phyloP scores from a whole-genome alignment of 805 yeast species.

The Candida krabiensis region DNA sequence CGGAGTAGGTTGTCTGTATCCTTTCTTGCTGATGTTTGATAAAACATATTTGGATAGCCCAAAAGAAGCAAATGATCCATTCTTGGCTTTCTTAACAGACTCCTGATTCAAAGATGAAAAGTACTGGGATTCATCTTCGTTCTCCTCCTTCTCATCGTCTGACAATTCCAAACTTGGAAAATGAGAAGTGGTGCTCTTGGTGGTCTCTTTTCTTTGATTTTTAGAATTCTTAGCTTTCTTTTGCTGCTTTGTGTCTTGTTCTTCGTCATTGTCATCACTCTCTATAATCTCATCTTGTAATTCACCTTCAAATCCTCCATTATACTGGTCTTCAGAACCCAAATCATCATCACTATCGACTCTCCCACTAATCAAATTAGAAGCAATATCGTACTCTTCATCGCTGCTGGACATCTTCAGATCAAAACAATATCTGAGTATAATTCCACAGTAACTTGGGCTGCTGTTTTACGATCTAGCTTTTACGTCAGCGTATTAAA shows the following conservation, averaged over 20 bases:
- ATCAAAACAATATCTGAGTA: no score
- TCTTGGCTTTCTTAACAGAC: conserved; percentile 57
- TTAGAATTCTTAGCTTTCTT: conserved; percentile 27
- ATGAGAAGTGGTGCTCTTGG: conserved; percentile 7
- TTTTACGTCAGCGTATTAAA: no score
- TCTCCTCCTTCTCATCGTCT: conserved; percentile 42
- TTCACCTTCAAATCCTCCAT: conserved; percentile 30
- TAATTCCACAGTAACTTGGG: no score
- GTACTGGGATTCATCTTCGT: conserved; percentile 39
- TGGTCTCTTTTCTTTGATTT: conserved; percentile 16
- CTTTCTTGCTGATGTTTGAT: conserved; percentile 74
- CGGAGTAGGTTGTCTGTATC: conserved; percentile 95
- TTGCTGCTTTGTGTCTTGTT: conserved; percentile 30
- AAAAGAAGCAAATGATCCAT: conserved; percentile 86
- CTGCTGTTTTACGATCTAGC: no score
- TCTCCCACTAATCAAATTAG: conserved; percentile 50
- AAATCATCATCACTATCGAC: conserved; percentile 17
- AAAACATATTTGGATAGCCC: conserved; percentile 77
- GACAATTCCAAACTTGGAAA: conserved; percentile 46
- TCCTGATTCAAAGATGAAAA: conserved; percentile 33
- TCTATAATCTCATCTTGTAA: conserved; percentile 55
- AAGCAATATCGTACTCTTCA: conserved; percentile 62
- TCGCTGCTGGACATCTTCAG: conserved; percentile 26
- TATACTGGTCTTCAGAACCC: conserved; percentile 19
- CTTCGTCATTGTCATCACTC: conserved; percentile 49